phyloP scores from a whole-genome alignment of 1,284 basidiomycete genomes.

The Lignosus rhinocerotis region DNA sequence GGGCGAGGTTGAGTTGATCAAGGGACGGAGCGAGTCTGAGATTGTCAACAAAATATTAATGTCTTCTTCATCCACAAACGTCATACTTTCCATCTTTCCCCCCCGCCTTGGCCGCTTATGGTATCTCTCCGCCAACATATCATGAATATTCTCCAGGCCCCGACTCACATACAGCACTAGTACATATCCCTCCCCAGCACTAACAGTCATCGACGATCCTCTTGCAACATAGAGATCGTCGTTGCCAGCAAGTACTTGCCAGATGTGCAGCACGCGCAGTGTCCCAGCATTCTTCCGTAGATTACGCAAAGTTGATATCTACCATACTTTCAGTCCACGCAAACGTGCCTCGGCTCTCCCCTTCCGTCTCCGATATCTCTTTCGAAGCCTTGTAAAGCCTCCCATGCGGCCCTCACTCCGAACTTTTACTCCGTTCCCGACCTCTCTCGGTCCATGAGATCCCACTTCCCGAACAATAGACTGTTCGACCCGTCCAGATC shows the following conservation, averaged over 20 bases:
- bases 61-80: conserved; percentile 3
- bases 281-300: conserved; percentile 10
- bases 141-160: background rate
- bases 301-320: conserved; percentile 8
- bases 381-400: background rate
- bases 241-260: background rate
- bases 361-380: background rate
- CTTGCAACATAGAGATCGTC: background rate
- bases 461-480: conserved; percentile 53
- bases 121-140: conserved; percentile 4
- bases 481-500: conserved; percentile 29
- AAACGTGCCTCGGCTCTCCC: background rate
- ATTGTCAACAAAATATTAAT: background rate
- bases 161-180: conserved; percentile 6
- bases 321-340: background rate
- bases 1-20: background rate
- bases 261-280: no score
- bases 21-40: background rate
- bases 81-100: conserved; percentile 10
- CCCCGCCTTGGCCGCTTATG: conserved; percentile 2
- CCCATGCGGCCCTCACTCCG: conserved; percentile 1
- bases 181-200: background rate
- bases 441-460: conserved; percentile 22
- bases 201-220: conserved; percentile 16
- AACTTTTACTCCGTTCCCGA: conserved; percentile 5